Evolutionary conservation across 2,329 filamentous ascomycete species (phyloP).

Genomic region (Emericellopsis cladophorae): DNA sequence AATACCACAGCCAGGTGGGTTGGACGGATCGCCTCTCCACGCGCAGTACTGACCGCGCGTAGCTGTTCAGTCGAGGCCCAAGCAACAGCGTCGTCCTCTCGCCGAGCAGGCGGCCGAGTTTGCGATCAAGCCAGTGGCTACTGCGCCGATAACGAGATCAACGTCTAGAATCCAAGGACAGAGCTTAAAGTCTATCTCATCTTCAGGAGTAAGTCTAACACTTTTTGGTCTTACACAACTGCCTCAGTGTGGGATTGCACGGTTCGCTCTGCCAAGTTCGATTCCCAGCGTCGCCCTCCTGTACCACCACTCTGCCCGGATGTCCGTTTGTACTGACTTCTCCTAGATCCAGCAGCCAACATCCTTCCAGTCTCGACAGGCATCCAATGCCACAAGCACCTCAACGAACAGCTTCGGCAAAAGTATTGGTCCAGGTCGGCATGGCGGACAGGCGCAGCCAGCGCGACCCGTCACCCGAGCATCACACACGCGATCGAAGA

Average conservation of each 20-base stretch:
- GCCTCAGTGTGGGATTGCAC: no score
- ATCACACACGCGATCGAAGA: slow-evolving; percentile 32
- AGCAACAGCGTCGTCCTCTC: slow-evolving; percentile 40
- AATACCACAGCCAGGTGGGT: slow-evolving; percentile 28
- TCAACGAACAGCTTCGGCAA: slow-evolving; percentile 20
- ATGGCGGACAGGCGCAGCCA: slow-evolving; percentile 13
- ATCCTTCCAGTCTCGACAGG: background rate
- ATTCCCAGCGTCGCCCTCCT: no score
- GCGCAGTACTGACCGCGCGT: slow-evolving; percentile 7
- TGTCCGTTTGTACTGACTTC: slow-evolving; percentile 4
- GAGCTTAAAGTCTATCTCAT: slow-evolving; percentile 17
- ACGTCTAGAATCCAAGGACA: slow-evolving; percentile 26
- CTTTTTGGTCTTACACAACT: no score
- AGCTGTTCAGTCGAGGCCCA: slow-evolving; percentile 44
- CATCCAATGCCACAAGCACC: background rate
- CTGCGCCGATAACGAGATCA: slow-evolving; percentile 25
- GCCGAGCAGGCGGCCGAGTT: slow-evolving; percentile 41
- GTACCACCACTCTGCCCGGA: no score
- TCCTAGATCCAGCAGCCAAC: slow-evolving; percentile 20
- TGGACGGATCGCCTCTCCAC: background rate
- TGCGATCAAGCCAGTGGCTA: slow-evolving; percentile 22
- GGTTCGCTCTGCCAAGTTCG: no score
- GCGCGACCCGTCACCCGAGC: slow-evolving; percentile 36
- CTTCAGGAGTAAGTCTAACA: slow-evolving; percentile 1
- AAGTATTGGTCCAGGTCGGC: slow-evolving; percentile 43